A percentile compares a stretch with the other conserved stretches of the same genome.
Evolutionary conservation across 108 stramenopile species (phyloP).

Genomic region (Nitzschia sp.): DNA sequence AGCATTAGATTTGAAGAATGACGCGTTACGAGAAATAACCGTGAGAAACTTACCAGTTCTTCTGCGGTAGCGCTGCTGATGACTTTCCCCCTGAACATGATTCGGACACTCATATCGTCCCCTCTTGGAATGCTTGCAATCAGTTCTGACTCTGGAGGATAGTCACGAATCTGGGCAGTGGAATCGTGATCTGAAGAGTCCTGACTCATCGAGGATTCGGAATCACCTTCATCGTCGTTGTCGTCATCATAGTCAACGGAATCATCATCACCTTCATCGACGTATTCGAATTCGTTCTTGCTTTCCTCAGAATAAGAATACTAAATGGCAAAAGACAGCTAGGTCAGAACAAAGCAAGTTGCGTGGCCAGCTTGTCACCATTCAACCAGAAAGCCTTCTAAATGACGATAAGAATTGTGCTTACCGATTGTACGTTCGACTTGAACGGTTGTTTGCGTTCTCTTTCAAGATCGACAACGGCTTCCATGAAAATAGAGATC

Average conservation of each 20-base stretch:
- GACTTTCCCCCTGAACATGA: not conserved
- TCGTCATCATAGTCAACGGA: too few relatives aligned
- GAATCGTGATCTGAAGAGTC: not conserved
- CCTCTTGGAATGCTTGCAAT: not conserved
- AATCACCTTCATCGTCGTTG: too few relatives aligned
- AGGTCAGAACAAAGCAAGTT: not conserved
- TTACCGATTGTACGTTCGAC: too few relatives aligned
- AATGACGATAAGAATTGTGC: too few relatives aligned
- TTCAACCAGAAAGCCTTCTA: too few relatives aligned
- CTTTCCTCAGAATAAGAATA: too few relatives aligned
- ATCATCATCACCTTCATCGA: too few relatives aligned
- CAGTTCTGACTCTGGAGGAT: not conserved
- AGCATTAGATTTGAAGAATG: not conserved
- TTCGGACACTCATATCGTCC: not conserved
- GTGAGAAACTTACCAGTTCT: slow-evolving; percentile 1
- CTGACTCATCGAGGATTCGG: too few relatives aligned
- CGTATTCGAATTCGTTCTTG: too few relatives aligned
- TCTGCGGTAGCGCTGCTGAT: not conserved
- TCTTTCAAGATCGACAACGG: slow-evolving; percentile 16
- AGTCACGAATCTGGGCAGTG: not conserved
- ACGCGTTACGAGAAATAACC: too few relatives aligned
- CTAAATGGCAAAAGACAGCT: not conserved
- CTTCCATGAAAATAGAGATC: slow-evolving; percentile 13
- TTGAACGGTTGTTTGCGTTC: not conserved
- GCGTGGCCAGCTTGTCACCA: not conserved